Evolutionary conservation across 106 monocot species (phyloP).

Genomic region (Acanthochlamys bracteata): DNA sequence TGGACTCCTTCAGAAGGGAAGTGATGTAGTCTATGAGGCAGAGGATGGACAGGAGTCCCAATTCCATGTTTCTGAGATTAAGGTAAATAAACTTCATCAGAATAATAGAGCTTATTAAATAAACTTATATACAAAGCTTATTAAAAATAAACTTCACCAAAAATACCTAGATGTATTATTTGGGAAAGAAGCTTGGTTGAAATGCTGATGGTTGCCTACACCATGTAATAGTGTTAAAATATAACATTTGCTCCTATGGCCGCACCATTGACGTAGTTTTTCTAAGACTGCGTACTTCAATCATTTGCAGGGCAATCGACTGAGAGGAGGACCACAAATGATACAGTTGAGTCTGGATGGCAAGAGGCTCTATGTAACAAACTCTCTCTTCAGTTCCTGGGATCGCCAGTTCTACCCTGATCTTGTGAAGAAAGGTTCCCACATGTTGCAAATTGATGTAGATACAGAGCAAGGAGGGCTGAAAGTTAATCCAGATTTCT

Average conservation of each 20-base stretch:
- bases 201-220: no score
- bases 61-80: conserved; percentile 55
- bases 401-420: conserved; percentile 86
- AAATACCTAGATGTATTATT: no score
- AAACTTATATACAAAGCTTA: no score
- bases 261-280: neutral
- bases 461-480: conserved; percentile 70
- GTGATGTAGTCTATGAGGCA: conserved; percentile 37
- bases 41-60: conserved; percentile 73
- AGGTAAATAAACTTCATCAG: conserved; percentile 19
- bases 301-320: conserved; percentile 47
- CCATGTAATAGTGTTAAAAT: no score
- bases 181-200: no score
- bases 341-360: conserved; percentile 95
- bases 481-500: conserved; percentile 67
- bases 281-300: neutral
- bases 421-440: conserved; percentile 68
- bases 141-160: no score
- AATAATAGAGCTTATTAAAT: neutral
- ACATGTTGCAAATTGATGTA: conserved; percentile 89
- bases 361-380: conserved; percentile 88
- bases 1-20: conserved; percentile 79
- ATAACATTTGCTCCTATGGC: no score
- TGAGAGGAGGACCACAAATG: conserved; percentile 95
- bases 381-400: conserved; percentile 92